phyloP scores from a whole-genome alignment of 2,329 filamentous ascomycete genomes.

The Diaporthe vaccinii region DNA sequence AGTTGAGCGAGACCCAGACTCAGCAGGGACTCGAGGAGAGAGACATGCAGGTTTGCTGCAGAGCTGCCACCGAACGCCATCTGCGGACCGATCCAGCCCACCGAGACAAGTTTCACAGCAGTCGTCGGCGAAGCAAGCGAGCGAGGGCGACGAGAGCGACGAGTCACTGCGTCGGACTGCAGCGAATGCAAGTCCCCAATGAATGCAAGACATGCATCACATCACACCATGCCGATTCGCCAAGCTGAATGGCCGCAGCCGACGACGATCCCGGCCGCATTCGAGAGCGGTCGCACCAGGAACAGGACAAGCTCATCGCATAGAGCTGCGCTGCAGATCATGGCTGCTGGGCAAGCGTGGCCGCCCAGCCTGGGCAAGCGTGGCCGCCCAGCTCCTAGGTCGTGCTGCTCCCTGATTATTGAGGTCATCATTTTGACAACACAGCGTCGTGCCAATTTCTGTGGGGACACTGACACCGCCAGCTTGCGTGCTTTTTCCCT shows the following conservation, averaged over 20 bases:
- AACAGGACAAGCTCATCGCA: conserved; percentile 32
- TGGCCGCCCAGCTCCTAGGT: conserved; percentile 1
- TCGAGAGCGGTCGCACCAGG: conserved; percentile 17
- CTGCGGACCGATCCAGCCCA: conserved; percentile 14
- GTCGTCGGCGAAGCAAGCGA: conserved; percentile 6
- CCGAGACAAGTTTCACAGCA: conserved; percentile 23
- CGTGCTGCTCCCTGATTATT: conserved; percentile 8
- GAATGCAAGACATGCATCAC: conserved; percentile 19
- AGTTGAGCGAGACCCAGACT: conserved; percentile 4
- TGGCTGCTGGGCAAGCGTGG: background rate
- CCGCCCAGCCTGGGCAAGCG: background rate
- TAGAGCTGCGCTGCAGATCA: conserved; percentile 23
- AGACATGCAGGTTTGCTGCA: background rate
- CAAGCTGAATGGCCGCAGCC: conserved; percentile 4
- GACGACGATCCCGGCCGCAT: conserved; percentile 16
- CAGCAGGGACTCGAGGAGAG: background rate
- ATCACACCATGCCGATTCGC: conserved; percentile 23
- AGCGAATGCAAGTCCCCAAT: background rate
- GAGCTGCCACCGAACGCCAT: background rate
- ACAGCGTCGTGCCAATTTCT: conserved; percentile 5
- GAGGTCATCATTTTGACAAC: conserved; percentile 32
- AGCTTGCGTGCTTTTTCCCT: conserved; percentile 14
- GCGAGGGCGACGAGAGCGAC: conserved; percentile 2
- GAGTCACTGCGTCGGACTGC: background rate
- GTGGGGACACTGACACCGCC: conserved; percentile 17